phyloP scores from a whole-genome alignment of 768 basidiomycete species.

The Hortiboletus campestris region DNA sequence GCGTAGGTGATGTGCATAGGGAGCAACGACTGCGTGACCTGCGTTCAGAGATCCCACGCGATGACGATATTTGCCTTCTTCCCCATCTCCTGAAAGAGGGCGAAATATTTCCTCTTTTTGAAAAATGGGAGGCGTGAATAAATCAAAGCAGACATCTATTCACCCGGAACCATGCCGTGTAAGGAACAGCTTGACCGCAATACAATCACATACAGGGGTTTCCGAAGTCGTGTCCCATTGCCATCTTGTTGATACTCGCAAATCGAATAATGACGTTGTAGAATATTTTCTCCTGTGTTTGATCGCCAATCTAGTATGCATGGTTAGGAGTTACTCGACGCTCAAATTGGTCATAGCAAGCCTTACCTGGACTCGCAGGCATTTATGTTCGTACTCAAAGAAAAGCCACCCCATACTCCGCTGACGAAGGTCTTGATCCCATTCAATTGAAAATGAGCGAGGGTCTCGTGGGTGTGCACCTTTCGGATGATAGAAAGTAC shows the following conservation, averaged over 20 bases:
- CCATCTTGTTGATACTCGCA: slow-evolving; percentile 57
- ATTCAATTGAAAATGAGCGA: slow-evolving; percentile 72
- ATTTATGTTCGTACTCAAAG: slow-evolving; percentile 69
- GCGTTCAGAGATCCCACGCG: slow-evolving; percentile 58
- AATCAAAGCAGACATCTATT: slow-evolving; percentile 67
- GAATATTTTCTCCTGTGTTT: slow-evolving; percentile 47
- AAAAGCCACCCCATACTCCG: slow-evolving; percentile 51
- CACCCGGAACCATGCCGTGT: not conserved
- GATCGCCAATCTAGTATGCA: slow-evolving; percentile 53
- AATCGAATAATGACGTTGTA: slow-evolving; percentile 54
- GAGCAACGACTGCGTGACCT: slow-evolving; percentile 58
- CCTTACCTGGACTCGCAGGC: slow-evolving; percentile 62
- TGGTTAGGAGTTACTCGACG: not conserved
- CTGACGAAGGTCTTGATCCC: slow-evolving; percentile 50
- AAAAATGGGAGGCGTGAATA: slow-evolving; percentile 60
- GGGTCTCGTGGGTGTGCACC: slow-evolving; percentile 29
- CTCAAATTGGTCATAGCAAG: not conserved
- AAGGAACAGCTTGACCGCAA: slow-evolving; percentile 9
- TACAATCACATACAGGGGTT: slow-evolving; percentile 53
- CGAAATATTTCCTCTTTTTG: slow-evolving; percentile 61
- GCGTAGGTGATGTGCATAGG: slow-evolving; percentile 71
- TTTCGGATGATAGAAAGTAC: slow-evolving; percentile 28
- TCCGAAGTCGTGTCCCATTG: slow-evolving; percentile 56
- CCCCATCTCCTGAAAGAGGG: slow-evolving; percentile 36
- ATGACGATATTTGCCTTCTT: slow-evolving; percentile 43